Percentiles rank a stretch among this genome's conserved stretches.
These are phyloP conservation scores for Solanum paucissectum DNA, from an alignment of 257 asterid genomes.

Conservation along the genomic window DNA sequence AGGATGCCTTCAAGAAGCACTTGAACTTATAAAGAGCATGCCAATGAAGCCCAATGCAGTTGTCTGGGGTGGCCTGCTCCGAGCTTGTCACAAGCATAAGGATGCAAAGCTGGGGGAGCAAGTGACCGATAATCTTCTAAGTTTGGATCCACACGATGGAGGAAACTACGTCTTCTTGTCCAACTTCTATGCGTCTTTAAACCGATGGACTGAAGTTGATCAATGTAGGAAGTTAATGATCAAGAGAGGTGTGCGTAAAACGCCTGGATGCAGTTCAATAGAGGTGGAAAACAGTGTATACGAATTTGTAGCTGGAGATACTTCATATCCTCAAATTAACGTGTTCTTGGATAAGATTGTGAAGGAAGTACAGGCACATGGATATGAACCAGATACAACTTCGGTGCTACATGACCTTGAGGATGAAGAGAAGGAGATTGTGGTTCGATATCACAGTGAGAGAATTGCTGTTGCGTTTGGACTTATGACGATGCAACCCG, in stretches of 20 bases:
- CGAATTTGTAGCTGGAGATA: slow-evolving; percentile 16
- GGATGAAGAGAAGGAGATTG: slow-evolving; percentile 46
- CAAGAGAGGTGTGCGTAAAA: slow-evolving; percentile 16
- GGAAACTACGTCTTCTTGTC: slow-evolving; percentile 24
- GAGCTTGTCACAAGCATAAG: slow-evolving; percentile 8
- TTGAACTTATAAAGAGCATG: slow-evolving; percentile 15
- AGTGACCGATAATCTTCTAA: slow-evolving; percentile 18
- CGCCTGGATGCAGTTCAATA: slow-evolving; percentile 23
- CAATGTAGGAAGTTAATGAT: slow-evolving; percentile 18
- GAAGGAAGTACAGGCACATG: slow-evolving; percentile 27
- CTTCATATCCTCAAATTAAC: slow-evolving; percentile 13
- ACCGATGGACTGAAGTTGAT: slow-evolving; percentile 15
- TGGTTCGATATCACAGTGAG: slow-evolving; percentile 53
- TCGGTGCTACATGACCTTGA: slow-evolving; percentile 60
- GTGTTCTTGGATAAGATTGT: slow-evolving; percentile 36
- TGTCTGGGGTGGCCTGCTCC: slow-evolving; percentile 26
- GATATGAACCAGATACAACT: slow-evolving; percentile 51
- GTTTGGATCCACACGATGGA: slow-evolving; percentile 20
- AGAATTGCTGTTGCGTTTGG: slow-evolving; percentile 72
- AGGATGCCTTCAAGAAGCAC: slow-evolving; percentile 23
- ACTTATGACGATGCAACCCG: slow-evolving; percentile 41
- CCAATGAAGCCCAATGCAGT: slow-evolving; percentile 19
- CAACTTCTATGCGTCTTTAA: slow-evolving; percentile 17
- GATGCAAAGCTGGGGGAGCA: slow-evolving; percentile 10
- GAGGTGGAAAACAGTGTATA: slow-evolving; percentile 11